Evolutionary conservation across 352 stramenopile species (phyloP).

Genomic region (Phytophthora pistaciae): DNA sequence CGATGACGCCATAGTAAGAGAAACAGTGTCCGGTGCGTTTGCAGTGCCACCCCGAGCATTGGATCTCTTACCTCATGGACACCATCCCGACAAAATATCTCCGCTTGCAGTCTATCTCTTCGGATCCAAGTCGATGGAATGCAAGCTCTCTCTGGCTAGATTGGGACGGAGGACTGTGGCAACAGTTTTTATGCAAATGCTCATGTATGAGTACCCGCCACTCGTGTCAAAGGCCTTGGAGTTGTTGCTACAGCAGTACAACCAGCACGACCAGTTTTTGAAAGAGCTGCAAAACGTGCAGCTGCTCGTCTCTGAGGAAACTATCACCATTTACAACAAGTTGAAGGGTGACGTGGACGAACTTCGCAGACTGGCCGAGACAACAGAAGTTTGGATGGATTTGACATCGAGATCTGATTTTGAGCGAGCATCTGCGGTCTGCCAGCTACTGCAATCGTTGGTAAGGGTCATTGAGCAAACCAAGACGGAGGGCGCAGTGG

Average conservation of each 20-base stretch:
- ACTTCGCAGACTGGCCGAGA: slow-evolving; percentile 68
- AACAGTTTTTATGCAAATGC: slow-evolving; percentile 79
- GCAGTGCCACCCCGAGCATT: slow-evolving; percentile 19
- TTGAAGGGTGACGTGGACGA: slow-evolving; percentile 75
- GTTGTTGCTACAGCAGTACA: slow-evolving; percentile 76
- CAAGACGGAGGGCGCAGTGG: background rate
- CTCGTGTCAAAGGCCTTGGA: slow-evolving; percentile 80
- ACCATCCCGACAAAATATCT: slow-evolving; percentile 50
- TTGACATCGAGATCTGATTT: slow-evolving; percentile 78
- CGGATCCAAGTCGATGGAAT: slow-evolving; percentile 59
- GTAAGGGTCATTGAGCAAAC: slow-evolving; percentile 43
- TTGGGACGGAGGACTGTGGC: slow-evolving; percentile 53
- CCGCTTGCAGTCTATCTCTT: slow-evolving; percentile 59
- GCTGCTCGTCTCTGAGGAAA: slow-evolving; percentile 66
- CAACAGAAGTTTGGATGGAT: slow-evolving; percentile 87
- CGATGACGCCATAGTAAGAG: slow-evolving; percentile 30
- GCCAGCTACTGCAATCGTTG: slow-evolving; percentile 54
- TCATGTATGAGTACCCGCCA: slow-evolving; percentile 83
- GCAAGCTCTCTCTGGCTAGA: slow-evolving; percentile 62
- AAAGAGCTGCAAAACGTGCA: slow-evolving; percentile 73
- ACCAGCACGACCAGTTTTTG: slow-evolving; percentile 76
- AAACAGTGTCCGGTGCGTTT: slow-evolving; percentile 28
- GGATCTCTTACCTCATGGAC: slow-evolving; percentile 26
- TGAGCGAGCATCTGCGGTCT: slow-evolving; percentile 62
- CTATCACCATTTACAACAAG: slow-evolving; percentile 72